A percentile compares a stretch with the other conserved stretches of the same genome.
Conservation (phyloP, 345 rosid genomes). For the Moricandia moricandioides region DNA sequence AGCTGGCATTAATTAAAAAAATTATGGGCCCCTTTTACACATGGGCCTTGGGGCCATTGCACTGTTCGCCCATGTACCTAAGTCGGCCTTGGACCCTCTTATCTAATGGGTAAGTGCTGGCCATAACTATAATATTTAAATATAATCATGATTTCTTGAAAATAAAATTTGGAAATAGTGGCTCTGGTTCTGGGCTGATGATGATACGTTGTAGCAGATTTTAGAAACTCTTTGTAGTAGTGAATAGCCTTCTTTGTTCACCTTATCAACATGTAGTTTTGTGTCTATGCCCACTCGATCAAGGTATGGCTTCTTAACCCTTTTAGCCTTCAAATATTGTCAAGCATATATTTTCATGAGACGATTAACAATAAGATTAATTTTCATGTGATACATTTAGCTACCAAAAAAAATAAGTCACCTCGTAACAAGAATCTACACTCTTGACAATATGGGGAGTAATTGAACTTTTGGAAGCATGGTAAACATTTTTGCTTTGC, state of each 20-base stretch:
- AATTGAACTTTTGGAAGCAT: constrained; percentile 51
- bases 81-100: no score
- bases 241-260: constrained; percentile 54
- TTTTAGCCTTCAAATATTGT: constrained; percentile 64
- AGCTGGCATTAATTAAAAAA: no score
- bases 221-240: constrained; percentile 64
- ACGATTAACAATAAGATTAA: no score
- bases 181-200: constrained; percentile 58
- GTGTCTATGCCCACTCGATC: constrained; percentile 73
- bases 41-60: no score
- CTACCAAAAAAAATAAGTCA: no score
- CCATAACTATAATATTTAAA: no score
- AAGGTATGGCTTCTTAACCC: constrained; percentile 75
- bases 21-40: no score
- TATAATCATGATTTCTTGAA: no score
- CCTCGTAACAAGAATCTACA: constrained; percentile 3
- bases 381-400: no score
- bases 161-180: constrained; percentile 37
- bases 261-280: constrained; percentile 83
- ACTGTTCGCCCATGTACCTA: no score
- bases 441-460: constrained; percentile 58
- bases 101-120: no score
- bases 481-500: constrained; percentile 48
- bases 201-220: constrained; percentile 81
- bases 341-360: neutral